These are phyloP conservation scores for Serpula lacrymans DNA, from an alignment of 768 basidiomycete species.

Conservation along the genomic window DNA sequence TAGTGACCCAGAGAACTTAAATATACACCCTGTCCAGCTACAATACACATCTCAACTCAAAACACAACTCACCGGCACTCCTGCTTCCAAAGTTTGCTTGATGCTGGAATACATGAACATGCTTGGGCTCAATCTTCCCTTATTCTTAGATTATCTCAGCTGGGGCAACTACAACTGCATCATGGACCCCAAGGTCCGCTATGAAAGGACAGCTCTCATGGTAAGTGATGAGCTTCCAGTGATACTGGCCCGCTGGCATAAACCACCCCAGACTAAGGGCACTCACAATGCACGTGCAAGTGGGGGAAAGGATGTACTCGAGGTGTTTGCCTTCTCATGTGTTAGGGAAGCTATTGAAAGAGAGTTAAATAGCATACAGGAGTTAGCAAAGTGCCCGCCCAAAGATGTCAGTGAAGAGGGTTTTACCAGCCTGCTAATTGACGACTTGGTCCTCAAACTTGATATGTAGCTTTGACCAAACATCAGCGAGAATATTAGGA, in stretches of 20 bases:
- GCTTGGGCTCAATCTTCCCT: conserved; percentile 17
- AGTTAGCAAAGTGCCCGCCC: no score
- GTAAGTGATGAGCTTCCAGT: conserved; percentile 18
- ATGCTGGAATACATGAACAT: conserved; percentile 8
- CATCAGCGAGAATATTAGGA: no score
- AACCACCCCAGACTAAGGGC: conserved; percentile 17
- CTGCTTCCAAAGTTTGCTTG: no score
- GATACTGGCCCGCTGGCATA: conserved; percentile 28
- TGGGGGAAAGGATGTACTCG: conserved; percentile 15
- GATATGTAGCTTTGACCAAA: no score
- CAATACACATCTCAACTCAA: no score
- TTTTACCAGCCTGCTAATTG: conserved; percentile 10
- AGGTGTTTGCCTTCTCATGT: conserved; percentile 18
- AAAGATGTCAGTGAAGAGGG: conserved; percentile 11
- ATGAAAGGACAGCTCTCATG: conserved; percentile 18
- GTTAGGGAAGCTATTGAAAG: conserved; percentile 8
- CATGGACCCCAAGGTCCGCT: conserved; percentile 18
- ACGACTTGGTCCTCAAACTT: conserved; percentile 1
- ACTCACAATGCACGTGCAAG: conserved; percentile 11
- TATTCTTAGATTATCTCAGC: conserved; percentile 30
- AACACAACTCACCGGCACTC: no score
- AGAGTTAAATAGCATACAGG: conserved; percentile 17
- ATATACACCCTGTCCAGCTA: no score
- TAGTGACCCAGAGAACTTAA: no score
- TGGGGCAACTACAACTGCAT: conserved; percentile 28